Base-by-base conservation (phyloP, 441 rosid genomes). In the Isatis lusitanica region DNA sequence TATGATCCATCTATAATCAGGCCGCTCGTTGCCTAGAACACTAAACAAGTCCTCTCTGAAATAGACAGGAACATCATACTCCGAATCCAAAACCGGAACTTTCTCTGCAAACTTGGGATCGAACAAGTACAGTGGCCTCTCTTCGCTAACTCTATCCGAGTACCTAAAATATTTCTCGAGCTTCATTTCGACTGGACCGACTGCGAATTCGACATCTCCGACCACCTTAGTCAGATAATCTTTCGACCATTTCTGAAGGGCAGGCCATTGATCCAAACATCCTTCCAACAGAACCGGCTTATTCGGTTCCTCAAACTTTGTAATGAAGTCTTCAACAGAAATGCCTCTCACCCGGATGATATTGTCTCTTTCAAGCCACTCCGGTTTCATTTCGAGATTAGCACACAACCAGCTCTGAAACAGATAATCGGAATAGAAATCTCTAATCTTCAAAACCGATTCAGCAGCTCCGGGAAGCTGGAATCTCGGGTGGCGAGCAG, bases 331-430 rank as follows among this genome's bases (percentile, higher is more conserved):
- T 68, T 90, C 96, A 13, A 91, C 84, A 21, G 90, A 83, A 63
- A 95, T 77, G 15, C 91, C 91, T 60, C 79, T 95, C 81, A 81
- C 92, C 46, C 99, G 74, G 51, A 74, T 72, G 46, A 95, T 84
- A 79, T 90, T 87, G 46, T 95, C 98, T 64, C 97, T 87, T 77
- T 85, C 85, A 38, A 95, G 90, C 99, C 99, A 95, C 73, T 91
- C 93, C 1, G 84, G 85, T 78, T 88, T 93, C 98, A 95, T 93
- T 79, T 91, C 99, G 66, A 95, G 91, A 83, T 90, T 95, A 50
- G 98, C 97, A 83, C 98, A 95, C 21, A 95, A 77, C 99, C 98
- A 95, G 59, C 97, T 93, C 84, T 93, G 98, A 66, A 93, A 93
- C 66, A 93, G 75, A 81, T 93, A 88, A 78, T 95, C 98, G 13